phyloP scores from a whole-genome alignment of 2,329 filamentous ascomycete species.

The Oidium heveae region DNA sequence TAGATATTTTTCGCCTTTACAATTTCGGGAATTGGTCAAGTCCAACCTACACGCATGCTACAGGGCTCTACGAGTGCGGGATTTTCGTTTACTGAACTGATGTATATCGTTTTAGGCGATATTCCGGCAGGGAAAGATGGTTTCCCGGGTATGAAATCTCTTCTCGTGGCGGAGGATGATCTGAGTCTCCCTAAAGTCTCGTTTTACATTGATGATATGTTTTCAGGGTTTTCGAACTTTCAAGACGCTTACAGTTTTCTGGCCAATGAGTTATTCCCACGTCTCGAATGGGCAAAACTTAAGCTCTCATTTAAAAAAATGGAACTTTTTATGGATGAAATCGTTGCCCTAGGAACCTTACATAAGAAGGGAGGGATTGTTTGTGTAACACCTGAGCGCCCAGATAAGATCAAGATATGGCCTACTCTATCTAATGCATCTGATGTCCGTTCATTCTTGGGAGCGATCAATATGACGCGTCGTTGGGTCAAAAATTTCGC shows the following conservation, averaged over 20 bases:
- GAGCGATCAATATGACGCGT: neutral
- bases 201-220: constrained; percentile 1
- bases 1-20: neutral
- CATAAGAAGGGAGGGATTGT: neutral
- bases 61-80: neutral
- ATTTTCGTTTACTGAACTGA: neutral
- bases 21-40: neutral
- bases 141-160: too few species aligned
- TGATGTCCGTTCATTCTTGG: neutral
- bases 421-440: neutral
- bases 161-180: neutral
- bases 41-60: constrained; percentile 1
- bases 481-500: neutral
- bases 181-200: neutral
- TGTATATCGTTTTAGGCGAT: too few species aligned
- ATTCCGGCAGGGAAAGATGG: too few species aligned
- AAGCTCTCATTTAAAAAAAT: too few species aligned
- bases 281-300: too few species aligned
- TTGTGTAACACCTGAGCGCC: neutral
- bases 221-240: neutral
- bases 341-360: constrained; percentile 1
- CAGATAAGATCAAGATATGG: too few species aligned
- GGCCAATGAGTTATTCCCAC: too few species aligned
- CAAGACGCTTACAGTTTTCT: neutral
- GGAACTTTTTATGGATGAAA: too few species aligned